A percentile compares a stretch with the other conserved stretches of the same genome.
These are phyloP conservation scores for Trichoderma brevicompactum DNA, from an alignment of 2,329 filamentous ascomycete genomes.

Conservation along the genomic window DNA sequence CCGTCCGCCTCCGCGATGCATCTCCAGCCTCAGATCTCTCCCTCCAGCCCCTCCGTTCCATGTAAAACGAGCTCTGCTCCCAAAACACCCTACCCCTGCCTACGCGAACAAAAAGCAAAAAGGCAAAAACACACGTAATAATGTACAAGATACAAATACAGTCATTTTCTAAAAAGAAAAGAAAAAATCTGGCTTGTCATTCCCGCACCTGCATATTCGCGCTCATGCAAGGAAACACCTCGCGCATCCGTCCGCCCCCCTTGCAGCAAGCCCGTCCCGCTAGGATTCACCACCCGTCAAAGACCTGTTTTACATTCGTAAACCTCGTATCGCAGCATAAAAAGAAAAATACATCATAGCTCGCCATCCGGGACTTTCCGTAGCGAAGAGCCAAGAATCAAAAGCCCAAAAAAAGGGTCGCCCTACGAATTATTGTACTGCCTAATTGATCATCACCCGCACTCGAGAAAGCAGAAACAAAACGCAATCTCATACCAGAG, in stretches of 20 bases:
- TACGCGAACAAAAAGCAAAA: neutral
- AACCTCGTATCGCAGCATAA: neutral
- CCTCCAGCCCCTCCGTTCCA: neutral
- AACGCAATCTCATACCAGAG: constrained; percentile 7
- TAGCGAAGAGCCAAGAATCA: neutral
- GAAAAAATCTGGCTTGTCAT: neutral
- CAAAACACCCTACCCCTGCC: neutral
- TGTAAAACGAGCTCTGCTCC: neutral
- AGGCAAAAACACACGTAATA: no score
- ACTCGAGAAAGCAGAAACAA: neutral
- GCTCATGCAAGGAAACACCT: neutral
- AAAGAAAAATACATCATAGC: neutral
- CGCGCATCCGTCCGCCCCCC: neutral
- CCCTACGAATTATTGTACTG: neutral
- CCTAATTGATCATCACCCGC: neutral
- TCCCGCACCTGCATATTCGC: neutral
- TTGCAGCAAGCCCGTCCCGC: neutral
- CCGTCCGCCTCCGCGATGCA: neutral
- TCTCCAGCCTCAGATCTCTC: neutral
- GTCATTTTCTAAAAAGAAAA: neutral
- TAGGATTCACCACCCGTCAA: neutral
- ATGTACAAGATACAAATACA: no score
- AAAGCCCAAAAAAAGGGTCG: neutral
- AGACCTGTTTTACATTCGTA: constrained; percentile 2
- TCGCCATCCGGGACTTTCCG: no score